phyloP scores from a whole-genome alignment of 805 yeast species.

The Pichia deserticola region DNA sequence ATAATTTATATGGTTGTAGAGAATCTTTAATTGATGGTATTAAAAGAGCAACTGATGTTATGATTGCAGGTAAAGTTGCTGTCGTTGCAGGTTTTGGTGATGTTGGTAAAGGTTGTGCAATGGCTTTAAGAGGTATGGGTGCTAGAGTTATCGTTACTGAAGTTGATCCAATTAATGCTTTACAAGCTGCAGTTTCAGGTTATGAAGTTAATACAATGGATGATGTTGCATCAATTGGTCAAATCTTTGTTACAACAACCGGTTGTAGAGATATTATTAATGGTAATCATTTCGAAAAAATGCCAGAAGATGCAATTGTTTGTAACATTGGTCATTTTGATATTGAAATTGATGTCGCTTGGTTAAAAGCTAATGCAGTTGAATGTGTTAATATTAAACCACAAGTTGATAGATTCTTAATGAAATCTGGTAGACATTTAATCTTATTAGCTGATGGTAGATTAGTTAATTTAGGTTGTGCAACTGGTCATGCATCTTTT shows the following conservation, averaged over 20 bases:
- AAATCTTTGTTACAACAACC: conserved; percentile 97
- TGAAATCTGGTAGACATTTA: conserved; percentile 84
- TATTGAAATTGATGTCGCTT: conserved; percentile 98
- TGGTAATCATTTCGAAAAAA: conserved; percentile 73
- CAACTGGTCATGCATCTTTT: conserved; percentile 98
- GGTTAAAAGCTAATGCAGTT: conserved; percentile 92
- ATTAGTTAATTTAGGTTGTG: conserved; percentile 98
- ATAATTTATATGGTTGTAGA: conserved; percentile 99
- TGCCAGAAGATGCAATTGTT: conserved; percentile 99
- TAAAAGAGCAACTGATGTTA: conserved; percentile 99
- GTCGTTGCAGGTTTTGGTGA: conserved; percentile 99
- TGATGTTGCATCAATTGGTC: conserved; percentile 88
- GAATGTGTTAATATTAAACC: conserved; percentile 97
- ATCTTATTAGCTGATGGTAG: conserved; percentile 98
- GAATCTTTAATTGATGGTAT: conserved; percentile 98
- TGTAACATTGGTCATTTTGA: conserved; percentile 99
- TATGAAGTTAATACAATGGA: conserved; percentile 95
- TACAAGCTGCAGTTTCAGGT: conserved; percentile 99
- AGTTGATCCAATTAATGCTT: conserved; percentile 97
- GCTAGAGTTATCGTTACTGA: conserved; percentile 97
- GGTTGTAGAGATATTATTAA: conserved; percentile 98
- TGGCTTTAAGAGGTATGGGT: conserved; percentile 98
- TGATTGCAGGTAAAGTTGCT: conserved; percentile 99
- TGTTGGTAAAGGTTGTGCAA: conserved; percentile 99
- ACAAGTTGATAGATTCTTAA: conserved; percentile 95